Evolutionary conservation across 768 basidiomycete species (phyloP), one percentile per base, ranked within the genome.

Genomic region (Tulasnella sp.): DNA sequence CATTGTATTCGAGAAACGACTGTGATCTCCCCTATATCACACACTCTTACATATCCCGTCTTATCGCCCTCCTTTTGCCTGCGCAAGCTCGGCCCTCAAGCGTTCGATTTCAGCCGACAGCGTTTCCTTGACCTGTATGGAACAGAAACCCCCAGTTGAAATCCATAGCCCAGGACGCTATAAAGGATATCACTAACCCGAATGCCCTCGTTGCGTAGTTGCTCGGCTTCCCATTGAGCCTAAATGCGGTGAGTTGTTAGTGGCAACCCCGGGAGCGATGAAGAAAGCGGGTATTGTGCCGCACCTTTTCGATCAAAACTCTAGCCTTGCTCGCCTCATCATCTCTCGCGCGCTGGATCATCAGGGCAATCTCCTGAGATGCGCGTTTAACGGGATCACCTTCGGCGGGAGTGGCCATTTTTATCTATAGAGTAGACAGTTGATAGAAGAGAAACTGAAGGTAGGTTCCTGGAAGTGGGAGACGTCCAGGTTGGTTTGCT

Each of bases 221-320:
- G 75, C 11, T 68, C 75, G 67, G 75, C 75, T 52, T 76, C 75
- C 75, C 75, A 76, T 70, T 76, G 75, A 17, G 75, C 75, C 58
- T 64, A 31, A 34, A 64, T 14, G 58, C 29, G 9, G n/a, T 64
- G 58, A 54, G 31, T 14, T 64, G 58, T 64, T 25, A 64, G 31
- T 3, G n/a, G 31, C 31, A 22, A 19, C 45, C n/a, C 45, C 45
- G n/a, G 42, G 58, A 64, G 58, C 25, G 58, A 5, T 12, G 9
- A 12, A 25, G n/a, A 9, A 29, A 64, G 29, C 25, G 14, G n/a
- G 4, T 31, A 25, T 64, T 64, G 25, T 34, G 2, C 31, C 58
- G 22, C 31, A 64, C 58, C 42, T 68, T 76, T 34, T 76, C 58
- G n/a, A 76, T 76, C 67, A 70, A 39, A 39, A 76, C 68, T 37